Evolutionary conservation across 2,329 filamentous ascomycete genomes (phyloP), one percentile per base, ranked within the genome.

Genomic region (Amesomyces nigricolor): DNA sequence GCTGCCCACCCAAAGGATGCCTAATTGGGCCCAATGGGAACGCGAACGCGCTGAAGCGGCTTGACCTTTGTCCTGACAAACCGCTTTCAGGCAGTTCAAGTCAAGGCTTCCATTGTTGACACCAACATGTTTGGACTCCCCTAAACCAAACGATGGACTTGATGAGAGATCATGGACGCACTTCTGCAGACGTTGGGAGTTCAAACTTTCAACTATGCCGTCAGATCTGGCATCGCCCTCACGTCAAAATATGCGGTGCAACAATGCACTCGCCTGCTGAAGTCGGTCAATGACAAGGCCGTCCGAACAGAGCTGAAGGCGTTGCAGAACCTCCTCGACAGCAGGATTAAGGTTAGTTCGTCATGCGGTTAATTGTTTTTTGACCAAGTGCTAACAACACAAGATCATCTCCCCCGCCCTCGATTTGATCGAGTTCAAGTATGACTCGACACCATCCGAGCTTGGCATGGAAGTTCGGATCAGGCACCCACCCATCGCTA

Each of bases 351-450:
- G 72, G 87, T 88, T 65, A 60, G 58, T 54, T 40, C 19, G 47
- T 22, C 32, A 8, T 37, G 38, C 40, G 19, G 32, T 17, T 10
- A n/a, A 30, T 10, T 22, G 22, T 43, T 4, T 5, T 30, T 22
- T 19, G 43, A n/a, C 50, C 53, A 37, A 56, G 42, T 42, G 9
- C 37, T 13, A 5, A 42, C 26, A 3, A 29, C 19, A 9, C 7
- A 60, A 89, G 84, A 89, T 96, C 61, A 85, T 96, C 45, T 91
- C 90, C 10, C 91, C 91, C 0, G 88, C 90, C 9, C 92, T 95
- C 65, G 90, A 96, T 68, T 85, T 96, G 76, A 90, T 96, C 64
- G 89, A 96, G 69, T 80, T 96, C 64, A 94, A 94, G 85, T 88
- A 70, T 64, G 78, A 61, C 30, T 47, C 17, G 17, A 40, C 13